These are phyloP conservation scores for Bipolaris victoriae DNA, from an alignment of 2,329 filamentous ascomycete species.

Conservation along the genomic window DNA sequence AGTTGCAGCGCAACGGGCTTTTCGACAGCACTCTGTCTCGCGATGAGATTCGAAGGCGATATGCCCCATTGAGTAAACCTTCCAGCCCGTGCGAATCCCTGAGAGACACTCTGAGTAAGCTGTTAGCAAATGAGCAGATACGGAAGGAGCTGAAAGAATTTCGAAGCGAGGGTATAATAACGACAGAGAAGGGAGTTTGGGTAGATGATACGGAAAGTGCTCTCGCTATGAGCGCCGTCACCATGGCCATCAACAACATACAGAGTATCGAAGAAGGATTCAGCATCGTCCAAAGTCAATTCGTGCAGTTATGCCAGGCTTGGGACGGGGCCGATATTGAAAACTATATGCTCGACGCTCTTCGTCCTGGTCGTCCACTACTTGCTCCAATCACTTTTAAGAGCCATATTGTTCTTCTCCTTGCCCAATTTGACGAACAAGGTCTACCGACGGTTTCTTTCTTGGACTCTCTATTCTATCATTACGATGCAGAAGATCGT, in stretches of 20 bases:
- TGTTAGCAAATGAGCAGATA: neutral
- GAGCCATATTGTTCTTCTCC: constrained; percentile 16
- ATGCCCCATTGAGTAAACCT: neutral
- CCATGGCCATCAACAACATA: constrained; percentile 13
- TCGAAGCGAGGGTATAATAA: neutral
- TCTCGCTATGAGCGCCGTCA: constrained; percentile 17
- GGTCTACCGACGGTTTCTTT: constrained; percentile 7
- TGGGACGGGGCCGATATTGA: neutral
- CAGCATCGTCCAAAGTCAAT: constrained; percentile 1
- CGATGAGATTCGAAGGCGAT: neutral
- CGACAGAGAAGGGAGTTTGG: neutral
- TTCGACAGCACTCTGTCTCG: neutral
- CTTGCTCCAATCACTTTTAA: constrained; percentile 5
- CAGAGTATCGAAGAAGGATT: constrained; percentile 11
- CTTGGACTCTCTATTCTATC: constrained; percentile 16
- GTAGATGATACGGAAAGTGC: constrained; percentile 4
- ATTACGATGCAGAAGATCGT: neutral
- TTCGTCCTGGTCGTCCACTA: constrained; percentile 19
- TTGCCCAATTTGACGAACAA: constrained; percentile 17
- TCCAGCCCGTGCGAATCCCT: neutral
- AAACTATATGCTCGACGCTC: neutral
- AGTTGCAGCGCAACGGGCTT: neutral
- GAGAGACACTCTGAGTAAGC: neutral
- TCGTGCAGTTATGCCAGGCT: too few relatives aligned
- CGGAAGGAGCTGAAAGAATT: neutral